These are phyloP conservation scores for Suhomyces atakaporum DNA, from an alignment of 1,139 yeast species.

Conservation along the genomic window DNA sequence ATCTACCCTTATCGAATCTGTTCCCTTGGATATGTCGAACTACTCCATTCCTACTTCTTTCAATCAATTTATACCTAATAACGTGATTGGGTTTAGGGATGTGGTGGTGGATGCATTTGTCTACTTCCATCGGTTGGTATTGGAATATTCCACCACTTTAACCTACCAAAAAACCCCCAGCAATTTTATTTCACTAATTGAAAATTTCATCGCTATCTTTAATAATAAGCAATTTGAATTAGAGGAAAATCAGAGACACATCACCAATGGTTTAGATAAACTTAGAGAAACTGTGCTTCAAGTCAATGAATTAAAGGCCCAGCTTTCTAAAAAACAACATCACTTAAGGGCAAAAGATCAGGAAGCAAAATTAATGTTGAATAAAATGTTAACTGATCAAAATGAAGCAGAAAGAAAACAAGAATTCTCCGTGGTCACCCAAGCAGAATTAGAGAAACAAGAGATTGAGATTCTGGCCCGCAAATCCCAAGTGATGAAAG, in stretches of 20 bases:
- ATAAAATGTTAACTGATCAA: conserved; percentile 81
- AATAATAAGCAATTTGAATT: conserved; percentile 46
- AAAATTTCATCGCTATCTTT: conserved; percentile 49
- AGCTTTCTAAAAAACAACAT: conserved; percentile 55
- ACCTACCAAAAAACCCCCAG: conserved; percentile 48
- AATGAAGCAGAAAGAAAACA: conserved; percentile 91
- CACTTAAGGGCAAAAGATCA: conserved; percentile 56
- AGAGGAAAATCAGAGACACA: conserved; percentile 72
- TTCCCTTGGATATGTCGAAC: conserved; percentile 56
- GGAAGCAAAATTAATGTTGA: conserved; percentile 72
- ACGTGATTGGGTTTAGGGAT: conserved; percentile 40
- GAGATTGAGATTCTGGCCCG: conserved; percentile 63
- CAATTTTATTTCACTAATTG: conserved; percentile 54
- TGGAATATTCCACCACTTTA: conserved; percentile 17
- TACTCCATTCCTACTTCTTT: conserved; percentile 33
- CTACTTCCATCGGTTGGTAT: conserved; percentile 39
- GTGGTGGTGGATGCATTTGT: conserved; percentile 52
- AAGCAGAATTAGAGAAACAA: conserved; percentile 67
- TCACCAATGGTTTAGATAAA: conserved; percentile 71
- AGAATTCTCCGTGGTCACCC: conserved; percentile 81
- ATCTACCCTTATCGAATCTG: conserved; percentile 35
- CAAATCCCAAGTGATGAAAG: conserved; percentile 55
- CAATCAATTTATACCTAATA: conserved; percentile 17
- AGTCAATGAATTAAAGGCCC: conserved; percentile 60
- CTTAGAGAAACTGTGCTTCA: conserved; percentile 75